A percentile compares a stretch with the other conserved stretches of the same genome.
Conservation (phyloP, 2,329 filamentous ascomycete species). For the Gremmenia infestans region DNA sequence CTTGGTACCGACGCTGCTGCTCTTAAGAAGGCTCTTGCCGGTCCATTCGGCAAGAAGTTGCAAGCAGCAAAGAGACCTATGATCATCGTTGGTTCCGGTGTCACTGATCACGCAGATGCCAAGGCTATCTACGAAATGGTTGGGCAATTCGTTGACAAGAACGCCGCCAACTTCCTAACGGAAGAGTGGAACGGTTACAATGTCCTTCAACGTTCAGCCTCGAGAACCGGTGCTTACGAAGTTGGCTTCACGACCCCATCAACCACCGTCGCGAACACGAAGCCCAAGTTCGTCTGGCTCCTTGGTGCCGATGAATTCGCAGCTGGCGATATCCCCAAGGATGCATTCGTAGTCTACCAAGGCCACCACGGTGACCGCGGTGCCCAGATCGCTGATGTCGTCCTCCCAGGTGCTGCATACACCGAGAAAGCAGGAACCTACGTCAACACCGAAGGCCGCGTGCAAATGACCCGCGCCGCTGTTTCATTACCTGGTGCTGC, state of each 20-base stretch:
- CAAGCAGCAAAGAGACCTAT: conserved; percentile 84
- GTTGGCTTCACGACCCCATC: conserved; percentile 91
- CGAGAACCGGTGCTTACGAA: conserved; percentile 89
- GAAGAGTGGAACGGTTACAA: conserved; percentile 97
- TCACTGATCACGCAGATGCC: conserved; percentile 84
- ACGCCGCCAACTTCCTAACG: conserved; percentile 80
- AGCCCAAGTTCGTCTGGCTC: conserved; percentile 94
- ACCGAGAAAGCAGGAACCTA: conserved; percentile 96
- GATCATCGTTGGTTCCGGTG: conserved; percentile 91
- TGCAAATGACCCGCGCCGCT: conserved; percentile 87
- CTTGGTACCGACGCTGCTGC: conserved; percentile 74
- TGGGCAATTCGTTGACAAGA: conserved; percentile 87
- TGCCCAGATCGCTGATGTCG: conserved; percentile 86
- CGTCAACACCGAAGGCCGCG: conserved; percentile 95
- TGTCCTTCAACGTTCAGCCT: conserved; percentile 88
- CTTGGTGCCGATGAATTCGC: conserved; percentile 90
- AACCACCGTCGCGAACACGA: conserved; percentile 71
- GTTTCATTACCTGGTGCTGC: conserved; percentile 84
- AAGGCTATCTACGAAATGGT: conserved; percentile 92
- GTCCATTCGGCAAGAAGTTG: conserved; percentile 90
- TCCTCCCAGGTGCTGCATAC: conserved; percentile 91
- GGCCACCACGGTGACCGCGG: conserved; percentile 95
- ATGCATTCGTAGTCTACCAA: conserved; percentile 96
- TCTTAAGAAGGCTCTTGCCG: conserved; percentile 79
- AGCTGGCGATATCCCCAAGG: conserved; percentile 83